Evolutionary conservation across 2,329 filamentous ascomycete species (phyloP).

Genomic region (Balansia obtecta): DNA sequence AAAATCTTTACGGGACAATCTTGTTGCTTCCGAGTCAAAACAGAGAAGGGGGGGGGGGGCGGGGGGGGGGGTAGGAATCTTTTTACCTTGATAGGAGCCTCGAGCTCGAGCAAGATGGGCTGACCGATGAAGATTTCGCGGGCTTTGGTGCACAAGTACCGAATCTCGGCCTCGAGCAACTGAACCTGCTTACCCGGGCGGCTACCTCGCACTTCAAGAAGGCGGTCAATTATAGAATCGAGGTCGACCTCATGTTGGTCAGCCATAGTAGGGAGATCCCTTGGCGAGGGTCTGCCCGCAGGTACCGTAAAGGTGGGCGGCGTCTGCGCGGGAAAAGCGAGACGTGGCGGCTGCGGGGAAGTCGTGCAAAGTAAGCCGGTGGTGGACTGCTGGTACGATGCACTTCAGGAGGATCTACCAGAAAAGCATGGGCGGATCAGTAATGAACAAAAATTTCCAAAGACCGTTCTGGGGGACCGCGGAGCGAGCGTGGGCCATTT

Average conservation of each 20-base stretch:
- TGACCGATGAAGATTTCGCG: constrained; percentile 99
- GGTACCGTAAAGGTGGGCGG: constrained; percentile 14
- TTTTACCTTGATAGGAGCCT: constrained; percentile 95
- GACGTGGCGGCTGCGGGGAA: constrained; percentile 17
- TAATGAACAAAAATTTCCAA: background rate
- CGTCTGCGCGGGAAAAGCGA: constrained; percentile 13
- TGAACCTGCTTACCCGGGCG: constrained; percentile 97
- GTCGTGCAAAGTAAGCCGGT: constrained; percentile 14
- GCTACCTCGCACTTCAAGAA: constrained; percentile 95
- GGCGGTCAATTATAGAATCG: constrained; percentile 97
- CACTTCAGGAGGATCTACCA: constrained; percentile 20
- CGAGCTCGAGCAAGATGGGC: constrained; percentile 91
- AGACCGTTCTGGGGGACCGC: background rate
- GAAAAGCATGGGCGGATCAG: constrained; percentile 3
- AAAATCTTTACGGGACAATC: no score
- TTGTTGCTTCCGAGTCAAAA: background rate
- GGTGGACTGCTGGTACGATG: constrained; percentile 15
- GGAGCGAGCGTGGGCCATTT: background rate
- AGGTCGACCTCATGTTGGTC: constrained; percentile 83
- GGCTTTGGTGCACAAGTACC: constrained; percentile 94
- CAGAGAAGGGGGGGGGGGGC: constrained; percentile 3
- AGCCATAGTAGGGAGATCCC: constrained; percentile 37
- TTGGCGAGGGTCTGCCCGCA: constrained; percentile 27
- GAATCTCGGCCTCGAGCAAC: constrained; percentile 89
- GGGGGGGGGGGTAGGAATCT: no score